These are phyloP conservation scores for Jacaranda mimosifolia DNA, from an alignment of 257 asterid species.

Conservation along the genomic window DNA sequence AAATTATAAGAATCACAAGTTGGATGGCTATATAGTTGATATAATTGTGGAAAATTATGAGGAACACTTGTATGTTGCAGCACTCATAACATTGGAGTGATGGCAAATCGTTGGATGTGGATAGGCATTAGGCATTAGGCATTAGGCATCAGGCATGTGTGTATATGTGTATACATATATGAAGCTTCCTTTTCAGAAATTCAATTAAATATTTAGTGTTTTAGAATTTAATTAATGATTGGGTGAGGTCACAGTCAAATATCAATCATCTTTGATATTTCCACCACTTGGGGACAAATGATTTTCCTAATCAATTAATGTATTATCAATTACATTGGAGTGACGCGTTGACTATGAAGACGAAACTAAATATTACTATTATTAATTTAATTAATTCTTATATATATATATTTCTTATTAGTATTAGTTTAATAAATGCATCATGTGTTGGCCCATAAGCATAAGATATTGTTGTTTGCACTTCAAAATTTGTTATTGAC, in stretches of 20 bases:
- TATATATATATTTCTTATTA: neutral
- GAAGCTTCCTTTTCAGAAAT: constrained; percentile 20
- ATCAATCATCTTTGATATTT: neutral
- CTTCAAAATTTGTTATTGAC: no score
- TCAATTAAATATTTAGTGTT: neutral
- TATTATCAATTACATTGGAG: neutral
- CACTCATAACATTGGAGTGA: neutral
- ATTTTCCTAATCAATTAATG: neutral
- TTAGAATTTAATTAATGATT: neutral
- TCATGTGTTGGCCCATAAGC: neutral
- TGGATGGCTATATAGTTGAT: constrained; percentile 17
- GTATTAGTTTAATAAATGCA: neutral
- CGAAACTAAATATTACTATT: neutral
- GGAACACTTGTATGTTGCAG: neutral
- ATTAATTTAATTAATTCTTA: neutral
- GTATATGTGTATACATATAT: neutral
- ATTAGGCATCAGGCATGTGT: neutral
- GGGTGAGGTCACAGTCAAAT: constrained; percentile 14
- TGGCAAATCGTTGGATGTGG: constrained; percentile 7
- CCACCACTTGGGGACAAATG: neutral
- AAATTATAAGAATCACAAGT: neutral
- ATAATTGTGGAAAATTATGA: neutral
- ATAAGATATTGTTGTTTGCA: no score
- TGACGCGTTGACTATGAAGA: neutral
- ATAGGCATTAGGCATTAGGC: neutral